Percentiles rank a stretch among this genome's conserved stretches.
phyloP scores from a whole-genome alignment of 169 alveolate species.

The Plasmodium malariae region DNA sequence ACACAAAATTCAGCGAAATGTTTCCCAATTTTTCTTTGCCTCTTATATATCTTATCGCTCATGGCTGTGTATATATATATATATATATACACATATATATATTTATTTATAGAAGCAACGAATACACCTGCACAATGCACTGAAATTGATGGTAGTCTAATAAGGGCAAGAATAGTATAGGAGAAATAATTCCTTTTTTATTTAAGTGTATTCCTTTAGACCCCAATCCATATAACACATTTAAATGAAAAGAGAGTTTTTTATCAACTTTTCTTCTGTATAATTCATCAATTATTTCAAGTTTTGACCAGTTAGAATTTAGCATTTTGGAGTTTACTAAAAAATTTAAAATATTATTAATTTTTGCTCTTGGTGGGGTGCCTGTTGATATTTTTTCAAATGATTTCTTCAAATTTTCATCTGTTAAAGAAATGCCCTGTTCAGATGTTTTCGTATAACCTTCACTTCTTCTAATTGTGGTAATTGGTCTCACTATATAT shows the following conservation, averaged over 20 bases:
- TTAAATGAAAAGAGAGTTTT: slow-evolving; percentile 44
- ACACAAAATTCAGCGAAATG: too few species aligned
- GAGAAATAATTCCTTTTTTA: slow-evolving; percentile 61
- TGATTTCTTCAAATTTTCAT: slow-evolving; percentile 32
- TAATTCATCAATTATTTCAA: slow-evolving; percentile 52
- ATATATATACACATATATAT: background rate
- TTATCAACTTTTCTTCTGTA: slow-evolving; percentile 50
- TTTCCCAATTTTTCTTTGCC: too few species aligned
- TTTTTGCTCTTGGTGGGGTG: slow-evolving; percentile 67
- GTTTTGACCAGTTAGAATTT: slow-evolving; percentile 36
- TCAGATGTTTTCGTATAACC: too few species aligned
- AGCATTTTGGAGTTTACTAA: slow-evolving; percentile 36
- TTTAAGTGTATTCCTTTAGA: slow-evolving; percentile 62
- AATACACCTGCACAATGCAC: slow-evolving; percentile 39
- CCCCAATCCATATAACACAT: slow-evolving; percentile 66
- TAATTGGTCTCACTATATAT: background rate
- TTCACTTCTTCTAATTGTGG: background rate
- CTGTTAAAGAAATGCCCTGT: too few species aligned
- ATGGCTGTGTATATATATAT: too few species aligned
- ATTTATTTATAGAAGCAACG: background rate
- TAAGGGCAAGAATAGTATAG: slow-evolving; percentile 47
- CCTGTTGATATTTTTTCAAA: slow-evolving; percentile 59
- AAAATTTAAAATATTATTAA: slow-evolving; percentile 40
- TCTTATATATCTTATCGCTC: too few species aligned
- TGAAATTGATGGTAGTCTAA: slow-evolving; percentile 50